Evolutionary conservation across 148 eudicot genomes (phyloP), one percentile per base, ranked within the genome.

Genomic region (Heliosperma pusillum): DNA sequence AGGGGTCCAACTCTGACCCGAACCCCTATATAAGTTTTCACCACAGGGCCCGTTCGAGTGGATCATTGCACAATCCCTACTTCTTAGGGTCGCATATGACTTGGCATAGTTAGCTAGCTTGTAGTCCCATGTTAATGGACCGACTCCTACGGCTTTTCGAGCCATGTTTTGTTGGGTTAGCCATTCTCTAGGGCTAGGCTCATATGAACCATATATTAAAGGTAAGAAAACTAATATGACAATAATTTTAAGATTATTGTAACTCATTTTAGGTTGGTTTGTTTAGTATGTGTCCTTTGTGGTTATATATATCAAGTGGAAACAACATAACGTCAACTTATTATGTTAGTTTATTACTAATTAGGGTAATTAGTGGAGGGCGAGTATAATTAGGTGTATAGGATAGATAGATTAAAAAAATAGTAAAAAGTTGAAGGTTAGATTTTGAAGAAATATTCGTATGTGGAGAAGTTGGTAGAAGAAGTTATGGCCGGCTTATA

Each of bases 21-120:
- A 85, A 13, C 95, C 97, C 98, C 97, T 87, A 75, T 90, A 94
- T 4, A 90, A 85, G 75, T 94, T 91, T 76, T 94, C 98, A 2
- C 98, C 97, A 58, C 85, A 94, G 7, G 91, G 90, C 13, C 93
- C 91, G 1, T 70, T 70, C 0, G 97, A 91, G 74, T 93, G 98
- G 75, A 66, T 44, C 79, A 91, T 12, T 13, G 82, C 85, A 57
- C 97, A 93, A 72, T 91, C 91, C 33, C 15, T 3, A 78, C 78
- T 69, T 89, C 79, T 74, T 82, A 83, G 74, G 78, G 76, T 80
- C 2, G 91, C 96, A 45, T 85, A 94, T 79, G 82, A 42, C 30
- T 80, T 62, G 0, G 97, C 97, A 44, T 83, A 89, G 6, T 71
- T 78, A 0, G 91, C 91, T 7, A 91, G 56, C 27, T 47, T 76